Conservation (phyloP, 805 yeast genomes). For the Saccharomycopsis babjevae region DNA sequence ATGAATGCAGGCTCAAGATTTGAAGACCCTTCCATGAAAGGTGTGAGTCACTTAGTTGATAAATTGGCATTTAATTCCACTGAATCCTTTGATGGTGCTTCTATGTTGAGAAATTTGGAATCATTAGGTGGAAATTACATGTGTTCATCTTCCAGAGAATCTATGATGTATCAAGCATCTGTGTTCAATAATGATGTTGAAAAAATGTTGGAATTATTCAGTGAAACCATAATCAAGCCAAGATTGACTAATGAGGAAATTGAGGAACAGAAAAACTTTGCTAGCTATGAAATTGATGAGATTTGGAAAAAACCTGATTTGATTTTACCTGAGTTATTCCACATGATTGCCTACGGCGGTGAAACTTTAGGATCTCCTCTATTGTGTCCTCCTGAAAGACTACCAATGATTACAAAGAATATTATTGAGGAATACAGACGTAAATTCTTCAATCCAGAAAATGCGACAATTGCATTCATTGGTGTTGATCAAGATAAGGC, state of each 20-base stretch:
- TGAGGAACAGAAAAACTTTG: constrained; percentile 59
- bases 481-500: constrained; percentile 74
- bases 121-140: constrained; percentile 87
- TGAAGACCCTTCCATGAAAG: constrained; percentile 52
- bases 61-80: constrained; percentile 79
- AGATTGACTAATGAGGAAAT: constrained; percentile 58
- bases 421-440: constrained; percentile 38
- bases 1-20: constrained; percentile 85
- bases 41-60: constrained; percentile 77
- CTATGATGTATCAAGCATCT: constrained; percentile 88
- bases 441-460: constrained; percentile 64
- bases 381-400: constrained; percentile 63
- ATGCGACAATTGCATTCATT: constrained; percentile 75
- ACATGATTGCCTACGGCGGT: constrained; percentile 63
- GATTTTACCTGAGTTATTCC: constrained; percentile 82
- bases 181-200: constrained; percentile 82
- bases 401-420: constrained; percentile 41
- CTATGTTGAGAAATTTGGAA: constrained; percentile 69
- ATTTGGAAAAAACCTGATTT: constrained; percentile 75
- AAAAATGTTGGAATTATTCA: constrained; percentile 61
- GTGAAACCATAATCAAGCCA: constrained; percentile 74
- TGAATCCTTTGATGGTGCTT: constrained; percentile 41
- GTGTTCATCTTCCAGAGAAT: constrained; percentile 86
- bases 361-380: constrained; percentile 81
- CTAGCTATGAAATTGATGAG: constrained; percentile 75